Evolutionary conservation across 768 basidiomycete genomes (phyloP), one percentile per base, ranked within the genome.

Genomic region (Leccinum aurantiacum): DNA sequence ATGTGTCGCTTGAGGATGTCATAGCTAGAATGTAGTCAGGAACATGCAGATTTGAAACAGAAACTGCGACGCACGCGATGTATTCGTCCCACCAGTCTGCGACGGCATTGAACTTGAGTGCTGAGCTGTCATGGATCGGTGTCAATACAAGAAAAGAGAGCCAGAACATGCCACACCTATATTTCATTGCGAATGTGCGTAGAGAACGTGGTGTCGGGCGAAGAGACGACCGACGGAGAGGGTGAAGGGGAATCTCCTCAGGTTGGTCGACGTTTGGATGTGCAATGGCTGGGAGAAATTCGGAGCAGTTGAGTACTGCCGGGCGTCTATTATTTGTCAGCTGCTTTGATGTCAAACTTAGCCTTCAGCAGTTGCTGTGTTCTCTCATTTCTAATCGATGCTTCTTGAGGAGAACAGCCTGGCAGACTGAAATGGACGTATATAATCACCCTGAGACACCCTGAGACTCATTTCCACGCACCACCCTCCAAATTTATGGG

Each of bases 31-130:
- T 19, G 1, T 11, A 33, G n/a, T 52, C 50, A 33, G 22, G 3
- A 10, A 11, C 11, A 31, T n/a, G 17, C 44, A 22, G 25, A 47
- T 22, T 22, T 4, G 14, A 6, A 5, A 14, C 25, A n/a, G 53
- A 15, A 19, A 37, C 31, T 6, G n/a, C 38, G 15, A 83, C 90
- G 62, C 67, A 93, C 87, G 89, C 84, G 49, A 95, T 91, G 71
- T 95, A 95, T 53, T 93, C 88, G 62, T 93, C 90, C 88, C 89
- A 91, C 93, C 93, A 95, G 54, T 95, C 93, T 0, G 92, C 80
- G 25, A 94, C 89, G 3, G 92, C 90, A 66, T 95, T 95, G 76
- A 95, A 95, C 73, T 93, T 91, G 68, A 95, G 82, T 9, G 91
- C 90, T 33, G 90, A 90, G 67, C 90, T 91, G 29, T 1, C 22